Base-by-base conservation (phyloP, 179 eudicot species). In the Actinidia chinensis region DNA sequence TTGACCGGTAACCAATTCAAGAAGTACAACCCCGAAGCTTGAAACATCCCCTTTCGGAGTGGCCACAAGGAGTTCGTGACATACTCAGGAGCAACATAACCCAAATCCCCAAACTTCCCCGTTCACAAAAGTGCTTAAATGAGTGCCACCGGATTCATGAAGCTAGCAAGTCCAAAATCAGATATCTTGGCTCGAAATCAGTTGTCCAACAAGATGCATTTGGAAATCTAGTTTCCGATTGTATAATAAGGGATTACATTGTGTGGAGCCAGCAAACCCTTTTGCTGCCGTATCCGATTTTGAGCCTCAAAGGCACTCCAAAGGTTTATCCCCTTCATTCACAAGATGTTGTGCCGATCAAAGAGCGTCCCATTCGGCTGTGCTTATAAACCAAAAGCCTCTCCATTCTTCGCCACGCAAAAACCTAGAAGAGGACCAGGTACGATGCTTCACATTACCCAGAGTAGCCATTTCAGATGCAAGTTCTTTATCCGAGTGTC, bases 241-340 rank as follows among this genome's bases (percentile, higher is more conserved):
- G 98, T 9, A 94, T 87, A 68, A 94, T 88, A 66, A 95, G 13
- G 98, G 97, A 77, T 91, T 94, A 86, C 97, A 94, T 72, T 86
- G 60, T 94, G 98, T 94, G 98, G 68, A 94, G 91, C 93, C 95
- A 94, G 97, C 97, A 43, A 94, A 80, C 11, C 90, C 98, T 68
- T 86, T 93, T 11, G 98, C 92, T 22, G 93, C 91, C 79, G 87
- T 18, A 91, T 84, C 48, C 93, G 60, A 94, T 92, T 78, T 86
- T 94, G 61, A 92, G 95, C 87, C 98, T 84, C 56, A 72, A 0
- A 17, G 97, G 90, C 98, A 94, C n/a, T 88, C 95, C 78, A 92
- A 64, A 65, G 65, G 18, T 71, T 83, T 80, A 2, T 80, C 82
- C 25, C 84, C 97, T 0, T 87, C 89, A 18, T 74, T 80, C 18